phyloP scores from a whole-genome alignment of 2,329 filamentous ascomycete species.

The Saccharata proteae region DNA sequence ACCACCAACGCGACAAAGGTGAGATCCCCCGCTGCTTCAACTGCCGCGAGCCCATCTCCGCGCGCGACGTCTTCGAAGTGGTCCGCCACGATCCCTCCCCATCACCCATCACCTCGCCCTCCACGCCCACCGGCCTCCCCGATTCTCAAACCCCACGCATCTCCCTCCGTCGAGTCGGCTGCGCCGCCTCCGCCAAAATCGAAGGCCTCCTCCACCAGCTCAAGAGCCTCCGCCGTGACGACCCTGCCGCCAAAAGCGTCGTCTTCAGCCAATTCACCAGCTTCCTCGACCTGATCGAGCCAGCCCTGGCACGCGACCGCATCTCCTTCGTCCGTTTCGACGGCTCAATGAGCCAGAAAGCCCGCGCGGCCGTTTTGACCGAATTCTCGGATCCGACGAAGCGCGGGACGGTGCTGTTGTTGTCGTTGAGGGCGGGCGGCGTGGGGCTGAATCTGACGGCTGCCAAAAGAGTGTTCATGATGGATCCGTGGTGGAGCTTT shows the following conservation, averaged over 20 bases:
- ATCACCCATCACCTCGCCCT: conserved; percentile 20
- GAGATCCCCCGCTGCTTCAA: conserved; percentile 76
- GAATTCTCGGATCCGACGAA: conserved; percentile 46
- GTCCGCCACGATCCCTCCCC: conserved; percentile 54
- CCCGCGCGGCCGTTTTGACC: conserved; percentile 62
- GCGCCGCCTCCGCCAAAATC: conserved; percentile 78
- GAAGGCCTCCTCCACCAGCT: conserved; percentile 66
- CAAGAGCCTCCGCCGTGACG: conserved; percentile 50
- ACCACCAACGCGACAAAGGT: conserved; percentile 68
- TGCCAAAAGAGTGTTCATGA: conserved; percentile 88
- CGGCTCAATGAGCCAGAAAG: conserved; percentile 77
- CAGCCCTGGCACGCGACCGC: conserved; percentile 58
- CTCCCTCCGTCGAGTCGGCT: conserved; percentile 48
- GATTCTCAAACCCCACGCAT: conserved; percentile 35
- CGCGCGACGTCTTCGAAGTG: conserved; percentile 83
- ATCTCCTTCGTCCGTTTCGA: conserved; percentile 82
- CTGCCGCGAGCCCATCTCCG: conserved; percentile 72
- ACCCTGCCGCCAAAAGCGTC: conserved; percentile 70
- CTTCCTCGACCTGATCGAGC: conserved; percentile 82
- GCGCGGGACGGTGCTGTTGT: conserved; percentile 62
- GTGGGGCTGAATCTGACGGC: conserved; percentile 88
- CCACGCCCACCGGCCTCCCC: conserved; percentile 17
- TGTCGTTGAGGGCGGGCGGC: conserved; percentile 80
- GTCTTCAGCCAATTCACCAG: conserved; percentile 97
- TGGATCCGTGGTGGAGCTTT: conserved; percentile 99